phyloP scores from a whole-genome alignment of 371 early-diverging fungal species.

The Dinochytrium kinnereticum region DNA sequence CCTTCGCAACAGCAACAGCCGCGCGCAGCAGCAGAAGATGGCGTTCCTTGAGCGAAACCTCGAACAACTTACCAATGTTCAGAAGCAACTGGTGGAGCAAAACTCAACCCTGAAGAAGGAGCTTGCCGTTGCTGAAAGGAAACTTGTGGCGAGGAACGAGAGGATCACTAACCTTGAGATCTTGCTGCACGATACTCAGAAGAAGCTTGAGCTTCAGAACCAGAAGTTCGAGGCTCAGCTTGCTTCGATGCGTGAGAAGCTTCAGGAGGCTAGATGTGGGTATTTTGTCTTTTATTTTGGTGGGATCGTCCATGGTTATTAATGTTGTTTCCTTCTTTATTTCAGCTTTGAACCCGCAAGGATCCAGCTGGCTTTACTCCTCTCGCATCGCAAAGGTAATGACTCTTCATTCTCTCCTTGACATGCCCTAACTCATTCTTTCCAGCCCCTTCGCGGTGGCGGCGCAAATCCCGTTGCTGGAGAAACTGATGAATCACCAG shows the following conservation, averaged over 20 bases:
- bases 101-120: conserved; percentile 94
- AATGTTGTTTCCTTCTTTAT: not conserved
- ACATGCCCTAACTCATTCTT: not conserved
- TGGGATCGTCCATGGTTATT: not conserved
- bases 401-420: not conserved
- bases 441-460: conserved; percentile 84
- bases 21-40: conserved; percentile 91
- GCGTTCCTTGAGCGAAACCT: conserved; percentile 92
- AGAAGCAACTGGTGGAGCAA: conserved; percentile 93
- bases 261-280: conserved; percentile 75
- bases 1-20: conserved; percentile 77
- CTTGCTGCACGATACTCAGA: conserved; percentile 74
- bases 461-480: conserved; percentile 44
- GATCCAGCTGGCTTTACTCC: conserved; percentile 73
- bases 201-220: conserved; percentile 72
- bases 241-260: conserved; percentile 75
- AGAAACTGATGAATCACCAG: conserved; percentile 32
- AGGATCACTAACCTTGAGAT: conserved; percentile 88
- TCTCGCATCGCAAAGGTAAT: conserved; percentile 82
- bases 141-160: conserved; percentile 88
- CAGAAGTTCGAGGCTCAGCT: conserved; percentile 87
- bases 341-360: conserved; percentile 55
- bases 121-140: conserved; percentile 86
- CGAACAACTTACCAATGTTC: conserved; percentile 91
- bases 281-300: conserved; percentile 43